Percentiles rank a stretch among this genome's conserved stretches.
Conservation (phyloP, 2,329 filamentous ascomycete species). For the Colletotrichum spinosum region DNA sequence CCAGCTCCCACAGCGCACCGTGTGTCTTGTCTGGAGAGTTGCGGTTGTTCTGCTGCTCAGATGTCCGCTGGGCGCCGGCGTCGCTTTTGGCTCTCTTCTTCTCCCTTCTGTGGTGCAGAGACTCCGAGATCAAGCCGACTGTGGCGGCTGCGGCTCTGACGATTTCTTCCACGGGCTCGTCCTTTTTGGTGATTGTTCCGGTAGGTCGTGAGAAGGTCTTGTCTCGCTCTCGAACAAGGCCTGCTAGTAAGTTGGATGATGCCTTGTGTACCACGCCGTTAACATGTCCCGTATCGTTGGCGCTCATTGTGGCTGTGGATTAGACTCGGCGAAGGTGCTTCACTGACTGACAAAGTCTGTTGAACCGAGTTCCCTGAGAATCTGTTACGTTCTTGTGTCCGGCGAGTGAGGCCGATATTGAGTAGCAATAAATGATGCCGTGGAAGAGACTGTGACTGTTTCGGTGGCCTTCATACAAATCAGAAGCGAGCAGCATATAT, state of each 20-base stretch:
- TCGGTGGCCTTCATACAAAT: too few species aligned
- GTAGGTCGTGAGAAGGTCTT: constrained; percentile 4
- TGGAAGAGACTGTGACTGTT: too few species aligned
- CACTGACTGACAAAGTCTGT: too few species aligned
- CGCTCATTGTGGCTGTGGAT: neutral
- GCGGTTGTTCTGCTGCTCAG: neutral
- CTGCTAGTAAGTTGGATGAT: neutral
- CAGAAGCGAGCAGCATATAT: neutral
- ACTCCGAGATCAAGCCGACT: constrained; percentile 39
- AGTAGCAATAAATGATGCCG: too few species aligned
- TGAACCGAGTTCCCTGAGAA: too few species aligned
- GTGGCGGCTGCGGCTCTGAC: constrained; percentile 36
- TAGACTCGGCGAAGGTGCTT: too few species aligned
- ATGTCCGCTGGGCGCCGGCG: too few species aligned
- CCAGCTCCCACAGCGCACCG: neutral
- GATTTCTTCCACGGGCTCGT: constrained; percentile 33
- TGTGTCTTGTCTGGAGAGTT: neutral
- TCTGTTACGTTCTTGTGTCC: too few species aligned
- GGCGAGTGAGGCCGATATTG: too few species aligned
- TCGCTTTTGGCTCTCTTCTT: constrained; percentile 21
- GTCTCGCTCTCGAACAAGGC: constrained; percentile 8
- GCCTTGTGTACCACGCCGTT: neutral
- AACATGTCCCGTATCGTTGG: neutral
- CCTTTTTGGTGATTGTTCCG: constrained; percentile 4
- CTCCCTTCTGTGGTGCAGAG: constrained; percentile 36